Evolutionary conservation across 352 stramenopile species (phyloP), one percentile per base, ranked within the genome.

Genomic region (Phytophthora lateralis): DNA sequence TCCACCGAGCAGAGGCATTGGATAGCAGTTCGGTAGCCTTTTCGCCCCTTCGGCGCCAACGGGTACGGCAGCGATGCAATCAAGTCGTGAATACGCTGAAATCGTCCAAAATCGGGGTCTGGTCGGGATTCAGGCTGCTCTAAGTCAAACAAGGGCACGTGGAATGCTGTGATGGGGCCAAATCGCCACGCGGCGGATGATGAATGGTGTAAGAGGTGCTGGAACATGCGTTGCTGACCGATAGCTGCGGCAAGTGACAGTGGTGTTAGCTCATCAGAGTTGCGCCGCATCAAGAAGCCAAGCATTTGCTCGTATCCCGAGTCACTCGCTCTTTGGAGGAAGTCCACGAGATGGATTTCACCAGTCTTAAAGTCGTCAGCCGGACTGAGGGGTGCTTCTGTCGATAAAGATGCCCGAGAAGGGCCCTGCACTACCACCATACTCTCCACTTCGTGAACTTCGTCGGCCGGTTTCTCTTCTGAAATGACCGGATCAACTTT

Each of bases 1-100:
- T 81, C 78, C 3, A 77, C 55, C 0, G 78, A 90, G 34, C 80
- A 86, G 6, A 88, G 65, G 37, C 78, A 88, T 42, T 90, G 71
- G 12, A 88, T 79, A 3, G 78, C 80, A 1, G 80, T 88, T 15
- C 61, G 59, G 30, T 78, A 81, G 1, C 64, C 64, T 42, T 59
- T 65, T 11, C 42, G 61, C 4, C 69, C 73, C 30, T 79, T 79
- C 1, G 69, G 73, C 1, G 70, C 71, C 10, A 87, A 49, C 3
- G 70, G 73, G 11, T 77, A 82, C 17, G 54, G 59, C 8, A 73
- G 35, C 4, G 55, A 32, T 32, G 32, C 38, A 14, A 66, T 37
- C 7, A 51, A 49, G 17, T 63, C 45, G 30, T 72, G 56, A 27
- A 72, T 52, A 8, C 49, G 42, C 18, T 75, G 69, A 35, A 77